Conservation (phyloP, 2,329 filamentous ascomycete species). For the Diaporthe sp. region DNA sequence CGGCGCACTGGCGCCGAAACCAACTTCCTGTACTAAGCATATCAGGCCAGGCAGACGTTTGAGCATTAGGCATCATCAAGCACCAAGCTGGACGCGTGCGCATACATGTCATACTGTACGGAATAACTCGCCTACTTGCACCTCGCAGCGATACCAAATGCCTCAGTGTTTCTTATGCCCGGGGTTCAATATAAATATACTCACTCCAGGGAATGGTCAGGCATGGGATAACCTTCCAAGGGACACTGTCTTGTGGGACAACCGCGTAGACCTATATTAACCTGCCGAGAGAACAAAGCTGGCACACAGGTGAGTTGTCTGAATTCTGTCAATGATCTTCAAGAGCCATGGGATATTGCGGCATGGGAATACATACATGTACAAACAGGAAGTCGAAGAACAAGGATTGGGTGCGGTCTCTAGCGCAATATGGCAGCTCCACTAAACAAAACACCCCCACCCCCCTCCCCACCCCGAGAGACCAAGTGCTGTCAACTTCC, state of each 20-base stretch:
- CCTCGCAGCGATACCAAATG: neutral
- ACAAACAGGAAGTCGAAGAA: neutral
- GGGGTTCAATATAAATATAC: neutral
- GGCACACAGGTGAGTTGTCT: neutral
- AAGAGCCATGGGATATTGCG: no score
- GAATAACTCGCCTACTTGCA: neutral
- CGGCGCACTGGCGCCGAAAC: neutral
- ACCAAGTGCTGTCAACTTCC: constrained; percentile 33
- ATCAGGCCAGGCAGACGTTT: constrained; percentile 3
- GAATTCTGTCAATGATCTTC: neutral
- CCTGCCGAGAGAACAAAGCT: neutral
- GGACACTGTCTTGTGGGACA: neutral
- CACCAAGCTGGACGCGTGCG: neutral
- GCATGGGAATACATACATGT: neutral
- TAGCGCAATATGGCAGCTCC: constrained; percentile 27
- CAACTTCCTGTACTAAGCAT: neutral
- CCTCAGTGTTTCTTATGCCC: neutral
- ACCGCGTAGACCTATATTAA: neutral
- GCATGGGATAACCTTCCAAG: neutral
- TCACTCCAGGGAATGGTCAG: neutral
- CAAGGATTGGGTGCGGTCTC: constrained; percentile 4
- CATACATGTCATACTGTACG: neutral
- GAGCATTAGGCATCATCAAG: constrained; percentile 10
- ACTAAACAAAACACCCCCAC: constrained; percentile 20
- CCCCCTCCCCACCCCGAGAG: constrained; percentile 16